Conservation (phyloP, 108 stramenopile genomes). For the Cylindrotheca fusiformis region DNA sequence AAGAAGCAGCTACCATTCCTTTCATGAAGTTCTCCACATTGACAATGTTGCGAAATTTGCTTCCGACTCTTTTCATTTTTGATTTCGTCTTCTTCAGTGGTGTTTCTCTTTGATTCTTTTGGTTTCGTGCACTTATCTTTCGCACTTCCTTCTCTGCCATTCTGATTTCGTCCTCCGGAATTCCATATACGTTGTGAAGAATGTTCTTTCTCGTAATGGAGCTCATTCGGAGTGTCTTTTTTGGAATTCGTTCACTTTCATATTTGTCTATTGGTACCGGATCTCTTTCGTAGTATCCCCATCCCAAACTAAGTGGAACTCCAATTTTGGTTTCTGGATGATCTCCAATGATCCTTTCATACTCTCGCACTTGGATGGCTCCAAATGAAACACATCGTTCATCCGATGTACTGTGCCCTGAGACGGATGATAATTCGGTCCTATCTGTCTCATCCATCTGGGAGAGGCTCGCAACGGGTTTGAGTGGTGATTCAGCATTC, state of each 20-base stretch:
- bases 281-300: constrained; percentile 43
- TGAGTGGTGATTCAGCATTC: too few relatives aligned
- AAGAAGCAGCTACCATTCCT: constrained; percentile 24
- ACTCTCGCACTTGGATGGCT: constrained; percentile 39
- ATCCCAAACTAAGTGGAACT: constrained; percentile 53
- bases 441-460: too few relatives aligned
- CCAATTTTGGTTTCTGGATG: constrained; percentile 54
- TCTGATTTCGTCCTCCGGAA: constrained; percentile 38
- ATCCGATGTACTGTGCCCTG: background rate
- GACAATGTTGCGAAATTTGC: background rate
- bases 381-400: constrained; percentile 30
- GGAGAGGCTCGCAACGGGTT: too few relatives aligned
- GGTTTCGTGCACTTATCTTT: constrained; percentile 13
- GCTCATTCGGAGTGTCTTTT: constrained; percentile 24
- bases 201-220: constrained; percentile 49
- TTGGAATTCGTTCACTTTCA: constrained; percentile 38
- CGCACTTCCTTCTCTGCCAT: constrained; percentile 40
- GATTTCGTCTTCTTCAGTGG: background rate
- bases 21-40: constrained; percentile 23
- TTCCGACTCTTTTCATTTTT: constrained; percentile 1
- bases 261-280: constrained; percentile 39
- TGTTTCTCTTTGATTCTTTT: constrained; percentile 3
- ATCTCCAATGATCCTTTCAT: constrained; percentile 54
- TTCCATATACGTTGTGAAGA: constrained; percentile 35
- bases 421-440: too few relatives aligned